Base-by-base conservation (phyloP, 352 stramenopile species). In the Phytophthora pinifolia region DNA sequence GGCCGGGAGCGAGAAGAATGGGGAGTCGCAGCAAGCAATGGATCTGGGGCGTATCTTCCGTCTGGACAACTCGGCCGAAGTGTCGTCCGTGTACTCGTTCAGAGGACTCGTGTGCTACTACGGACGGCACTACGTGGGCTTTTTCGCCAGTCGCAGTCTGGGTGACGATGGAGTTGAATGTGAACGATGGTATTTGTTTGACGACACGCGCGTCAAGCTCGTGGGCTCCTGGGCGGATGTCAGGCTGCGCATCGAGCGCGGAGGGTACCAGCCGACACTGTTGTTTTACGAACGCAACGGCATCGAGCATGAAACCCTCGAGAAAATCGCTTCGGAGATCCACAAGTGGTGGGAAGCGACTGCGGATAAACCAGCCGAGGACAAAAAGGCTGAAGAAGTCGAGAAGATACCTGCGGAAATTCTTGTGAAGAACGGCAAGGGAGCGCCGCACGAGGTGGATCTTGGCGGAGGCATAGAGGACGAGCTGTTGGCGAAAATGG, bases 91-190 rank as follows among this genome's bases (percentile, higher is more conserved):
- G 39, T 94, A 91, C 51, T 52, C 65, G 32, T 94, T 94, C 59
- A 68, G 83, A 15, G 83, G 83, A 47, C 82, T 94, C 50, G 83
- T 94, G 42, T 94, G 83, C 41, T 94, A 94, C 66, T 94, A 94
- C 41, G 84, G 84, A 29, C 69, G 77, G 5, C 84, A 94, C 56
- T 94, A 94, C 54, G 84, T 94, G 6, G 83, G 84, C 13, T 94
- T 94, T 57, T 94, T 94, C 52, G 72, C 79, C 27, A 92, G 81
- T 66, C 79, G 70, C 13, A 83, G 76, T 38, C 42, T 81, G 9
- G 70, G 80, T 39, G 61, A 72, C 1, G 64, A 88, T 32, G 79
- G 73, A 27, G 62, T 76, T 5, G 70, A 74, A 10, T 32, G 68
- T 2, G 79, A 92, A 47, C 62, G 65, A 2, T 94, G 81, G 84